phyloP scores from a whole-genome alignment of 768 basidiomycete genomes.

The Psilocybe cubensis region DNA sequence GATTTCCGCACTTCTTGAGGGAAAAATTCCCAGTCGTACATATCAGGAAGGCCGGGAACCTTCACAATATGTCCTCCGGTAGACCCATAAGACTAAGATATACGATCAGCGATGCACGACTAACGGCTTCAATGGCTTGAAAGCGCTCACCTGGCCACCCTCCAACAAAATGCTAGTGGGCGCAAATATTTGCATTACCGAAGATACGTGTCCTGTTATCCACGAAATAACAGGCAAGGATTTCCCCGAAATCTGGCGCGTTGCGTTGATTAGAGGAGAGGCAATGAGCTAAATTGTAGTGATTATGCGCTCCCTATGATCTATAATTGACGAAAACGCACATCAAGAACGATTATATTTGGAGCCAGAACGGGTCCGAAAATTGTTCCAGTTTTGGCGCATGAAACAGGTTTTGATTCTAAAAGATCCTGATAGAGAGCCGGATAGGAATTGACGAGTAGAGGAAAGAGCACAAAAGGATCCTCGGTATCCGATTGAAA shows the following conservation, averaged over 20 bases:
- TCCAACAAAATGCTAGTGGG: background rate
- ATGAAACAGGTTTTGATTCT: background rate
- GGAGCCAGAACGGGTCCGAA: constrained; percentile 9
- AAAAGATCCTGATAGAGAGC: background rate
- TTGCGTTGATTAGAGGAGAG: background rate
- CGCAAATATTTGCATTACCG: background rate
- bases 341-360: constrained; percentile 2
- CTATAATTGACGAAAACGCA: background rate
- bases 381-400: constrained; percentile 2
- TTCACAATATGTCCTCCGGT: background rate
- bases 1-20: constrained; percentile 1
- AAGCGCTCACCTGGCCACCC: background rate
- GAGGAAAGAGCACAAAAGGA: background rate
- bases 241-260: background rate
- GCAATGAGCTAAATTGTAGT: background rate
- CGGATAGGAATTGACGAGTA: background rate
- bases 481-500: background rate
- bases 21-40: constrained; percentile 8
- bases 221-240: background rate
- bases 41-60: constrained; percentile 5
- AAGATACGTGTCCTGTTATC: background rate
- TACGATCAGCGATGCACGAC: background rate
- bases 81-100: background rate
- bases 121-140: too few relatives aligned
- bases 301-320: background rate